Evolutionary conservation across 2,329 filamentous ascomycete genomes (phyloP).

Genomic region (Rutstroemia sp.): DNA sequence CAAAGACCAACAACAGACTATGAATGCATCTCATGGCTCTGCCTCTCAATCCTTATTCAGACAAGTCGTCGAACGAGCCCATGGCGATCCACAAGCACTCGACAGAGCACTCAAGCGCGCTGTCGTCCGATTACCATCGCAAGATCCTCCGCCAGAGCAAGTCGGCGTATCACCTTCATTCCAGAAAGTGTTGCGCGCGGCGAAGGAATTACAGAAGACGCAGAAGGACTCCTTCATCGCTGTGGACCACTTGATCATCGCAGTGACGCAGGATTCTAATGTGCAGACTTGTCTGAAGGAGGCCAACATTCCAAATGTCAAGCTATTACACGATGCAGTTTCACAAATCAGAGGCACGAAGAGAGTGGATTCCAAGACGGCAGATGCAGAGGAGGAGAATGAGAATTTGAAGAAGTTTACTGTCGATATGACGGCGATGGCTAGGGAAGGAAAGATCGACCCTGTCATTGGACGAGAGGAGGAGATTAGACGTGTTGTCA

Average conservation of each 20-base stretch:
- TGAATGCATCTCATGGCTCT: conserved; percentile 56
- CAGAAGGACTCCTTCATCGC: conserved; percentile 95
- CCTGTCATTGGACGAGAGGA: conserved; percentile 96
- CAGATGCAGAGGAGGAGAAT: conserved; percentile 84
- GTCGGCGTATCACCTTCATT: conserved; percentile 78
- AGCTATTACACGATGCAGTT: conserved; percentile 85
- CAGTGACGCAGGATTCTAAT: conserved; percentile 69
- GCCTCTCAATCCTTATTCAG: conserved; percentile 72
- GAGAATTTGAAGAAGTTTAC: conserved; percentile 98
- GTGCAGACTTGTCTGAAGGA: conserved; percentile 73
- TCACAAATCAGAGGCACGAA: conserved; percentile 86
- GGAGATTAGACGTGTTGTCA: conserved; percentile 85
- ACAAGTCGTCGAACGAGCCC: conserved; percentile 88
- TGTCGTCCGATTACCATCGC: conserved; percentile 83
- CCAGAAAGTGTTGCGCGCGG: conserved; percentile 72
- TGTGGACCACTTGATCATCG: conserved; percentile 87
- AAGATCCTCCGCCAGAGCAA: conserved; percentile 88
- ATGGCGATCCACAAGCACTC: conserved; percentile 84
- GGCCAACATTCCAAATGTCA: conserved; percentile 83
- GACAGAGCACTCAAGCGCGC: conserved; percentile 87
- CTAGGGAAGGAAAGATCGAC: conserved; percentile 94
- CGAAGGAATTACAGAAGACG: conserved; percentile 88
- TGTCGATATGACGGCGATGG: conserved; percentile 96
- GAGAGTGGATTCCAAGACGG: conserved; percentile 91
- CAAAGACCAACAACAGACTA: conserved; percentile 66